Percentiles rank a stretch among this genome's conserved stretches.
phyloP scores from a whole-genome alignment of 169 alveolate genomes.

The Plasmodium malariae region DNA sequence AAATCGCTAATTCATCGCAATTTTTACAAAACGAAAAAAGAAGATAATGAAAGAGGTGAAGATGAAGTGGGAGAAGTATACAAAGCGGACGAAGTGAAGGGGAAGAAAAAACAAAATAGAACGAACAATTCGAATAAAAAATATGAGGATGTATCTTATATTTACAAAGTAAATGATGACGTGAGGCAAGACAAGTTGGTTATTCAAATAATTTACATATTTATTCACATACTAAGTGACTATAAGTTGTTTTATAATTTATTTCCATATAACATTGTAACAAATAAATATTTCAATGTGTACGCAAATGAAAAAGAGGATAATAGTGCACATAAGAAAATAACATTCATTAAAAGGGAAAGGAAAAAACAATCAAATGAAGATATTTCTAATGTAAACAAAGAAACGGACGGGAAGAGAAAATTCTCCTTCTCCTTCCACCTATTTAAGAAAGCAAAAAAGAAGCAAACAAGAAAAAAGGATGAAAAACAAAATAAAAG shows the following conservation, averaged over 20 bases:
- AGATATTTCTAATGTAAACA: not conserved
- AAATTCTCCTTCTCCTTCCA: constrained; percentile 68
- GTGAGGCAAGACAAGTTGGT: constrained; percentile 89
- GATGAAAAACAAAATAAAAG: not conserved
- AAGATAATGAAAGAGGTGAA: not conserved
- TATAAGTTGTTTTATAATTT: constrained; percentile 83
- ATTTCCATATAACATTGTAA: constrained; percentile 83
- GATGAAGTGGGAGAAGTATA: not conserved
- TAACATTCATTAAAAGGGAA: not conserved
- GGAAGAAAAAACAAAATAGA: not conserved
- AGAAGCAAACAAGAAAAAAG: constrained; percentile 18
- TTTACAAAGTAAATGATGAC: constrained; percentile 91
- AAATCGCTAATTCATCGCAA: no score
- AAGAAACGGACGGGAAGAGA: constrained; percentile 78
- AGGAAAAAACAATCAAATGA: not conserved
- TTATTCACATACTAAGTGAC: constrained; percentile 82
- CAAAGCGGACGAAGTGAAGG: not conserved
- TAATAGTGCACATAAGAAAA: not conserved
- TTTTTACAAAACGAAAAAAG: no score
- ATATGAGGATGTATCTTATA: constrained; percentile 77
- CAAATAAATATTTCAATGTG: constrained; percentile 63
- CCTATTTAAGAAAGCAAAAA: constrained; percentile 31
- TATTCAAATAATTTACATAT: constrained; percentile 85
- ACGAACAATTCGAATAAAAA: not conserved
- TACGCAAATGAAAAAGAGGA: constrained; percentile 59